Evolutionary conservation across 2,329 filamentous ascomycete species (phyloP), one percentile per base, ranked within the genome.

Genomic region (Westerdykella ornata): DNA sequence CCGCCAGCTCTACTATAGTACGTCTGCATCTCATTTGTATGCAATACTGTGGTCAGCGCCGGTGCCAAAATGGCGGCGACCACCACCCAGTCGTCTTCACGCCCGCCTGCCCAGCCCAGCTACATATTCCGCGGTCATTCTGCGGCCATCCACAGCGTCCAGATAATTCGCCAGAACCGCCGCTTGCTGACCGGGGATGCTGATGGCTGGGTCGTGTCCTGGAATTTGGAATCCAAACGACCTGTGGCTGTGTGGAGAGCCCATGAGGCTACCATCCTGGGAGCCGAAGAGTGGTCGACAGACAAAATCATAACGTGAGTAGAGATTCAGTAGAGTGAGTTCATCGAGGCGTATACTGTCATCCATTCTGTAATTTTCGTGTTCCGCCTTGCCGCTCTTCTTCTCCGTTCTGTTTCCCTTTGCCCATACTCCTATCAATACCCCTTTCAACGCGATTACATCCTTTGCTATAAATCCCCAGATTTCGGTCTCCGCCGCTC

Each of bases 101-200:
- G 61, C 20, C 69, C 72, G 28, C 73, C 76, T 26, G 72, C 77
- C 16, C 77, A 76, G 39, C 80, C 80, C 38, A 66, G 68, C 35
- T 84, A 84, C 61, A 80, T 97, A 44, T 77, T 98, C 29, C 85
- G 92, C 48, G 92, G 92, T 39, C 92, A 97, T 69, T 76, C 78
- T 41, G 76, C 84, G 1, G 81, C 88, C 49, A 81, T 96, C 36
- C 88, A 96, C 60, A 78, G 80, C 15, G 74, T 89, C 3, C 70
- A 76, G 39, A 90, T 97, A 60, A 72, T 87, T 51, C 75, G 78
- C 39, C 65, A 70, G 31, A 95, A 96, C 62, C 74, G 78, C 43
- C 82, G 86, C 26, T 79, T 98, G 5, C 71, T 87, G 11, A 92
- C 88, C 1, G 90, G 85, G 28, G 92, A 98, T 67, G 85, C 88